phyloP scores from a whole-genome alignment of 2,329 filamentous ascomycete genomes.

The Ceratocystiopsis minuta region DNA sequence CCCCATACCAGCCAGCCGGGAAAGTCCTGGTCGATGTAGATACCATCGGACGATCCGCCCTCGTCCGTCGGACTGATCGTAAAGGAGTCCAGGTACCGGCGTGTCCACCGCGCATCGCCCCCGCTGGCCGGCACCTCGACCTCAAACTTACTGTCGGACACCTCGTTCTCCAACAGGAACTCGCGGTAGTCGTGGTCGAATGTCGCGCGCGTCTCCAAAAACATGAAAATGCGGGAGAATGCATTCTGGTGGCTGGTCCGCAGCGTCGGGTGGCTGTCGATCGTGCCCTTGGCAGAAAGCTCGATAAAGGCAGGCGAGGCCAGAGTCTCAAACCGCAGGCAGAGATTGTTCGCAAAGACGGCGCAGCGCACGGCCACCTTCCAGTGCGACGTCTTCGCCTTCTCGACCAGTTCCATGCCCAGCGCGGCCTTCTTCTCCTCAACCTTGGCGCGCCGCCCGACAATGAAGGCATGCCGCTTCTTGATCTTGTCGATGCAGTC shows the following conservation, averaged over 20 bases:
- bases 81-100: conserved; percentile 62
- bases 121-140: conserved; percentile 43
- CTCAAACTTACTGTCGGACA: conserved; percentile 56
- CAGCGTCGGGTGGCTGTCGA: conserved; percentile 78
- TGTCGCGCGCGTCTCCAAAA: conserved; percentile 69
- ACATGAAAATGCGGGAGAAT: conserved; percentile 59
- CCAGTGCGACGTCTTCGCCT: conserved; percentile 75
- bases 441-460: conserved; percentile 55
- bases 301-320: conserved; percentile 69
- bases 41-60: conserved; percentile 28
- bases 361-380: conserved; percentile 83
- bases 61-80: conserved; percentile 25
- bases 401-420: conserved; percentile 62
- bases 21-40: conserved; percentile 81
- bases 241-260: conserved; percentile 66
- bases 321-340: conserved; percentile 77
- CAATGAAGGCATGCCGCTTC: conserved; percentile 54
- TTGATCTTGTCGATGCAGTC: conserved; percentile 44
- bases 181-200: conserved; percentile 78
- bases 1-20: conserved; percentile 96
- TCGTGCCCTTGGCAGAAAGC: conserved; percentile 63
- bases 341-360: conserved; percentile 78
- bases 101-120: conserved; percentile 64
- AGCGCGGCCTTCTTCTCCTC: conserved; percentile 70
- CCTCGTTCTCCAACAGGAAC: conserved; percentile 66